Percentiles rank a stretch among this genome's conserved stretches.
These are phyloP conservation scores for Hanseniaspora opuntiae DNA, from an alignment of 805 yeast genomes.

Conservation along the genomic window DNA sequence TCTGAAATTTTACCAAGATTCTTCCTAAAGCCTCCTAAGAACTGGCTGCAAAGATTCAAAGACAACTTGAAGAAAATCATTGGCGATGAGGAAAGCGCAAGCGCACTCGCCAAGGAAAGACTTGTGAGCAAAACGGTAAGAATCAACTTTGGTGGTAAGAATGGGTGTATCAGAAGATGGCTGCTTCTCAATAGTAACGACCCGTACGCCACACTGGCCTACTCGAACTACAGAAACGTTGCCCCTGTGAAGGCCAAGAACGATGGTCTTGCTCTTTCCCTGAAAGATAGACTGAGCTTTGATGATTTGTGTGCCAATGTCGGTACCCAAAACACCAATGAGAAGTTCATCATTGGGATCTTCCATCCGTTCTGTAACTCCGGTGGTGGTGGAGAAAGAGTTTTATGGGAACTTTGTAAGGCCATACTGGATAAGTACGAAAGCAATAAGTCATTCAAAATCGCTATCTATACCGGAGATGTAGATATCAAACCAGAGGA, in stretches of 20 bases:
- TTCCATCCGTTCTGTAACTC: conserved; percentile 94
- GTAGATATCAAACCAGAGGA: conserved; percentile 33
- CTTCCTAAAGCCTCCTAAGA: conserved; percentile 10
- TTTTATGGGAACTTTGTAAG: conserved; percentile 83
- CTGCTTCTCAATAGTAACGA: conserved; percentile 7
- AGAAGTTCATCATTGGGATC: conserved; percentile 40
- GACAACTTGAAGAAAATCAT: conserved; percentile 1
- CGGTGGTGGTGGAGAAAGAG: conserved; percentile 97
- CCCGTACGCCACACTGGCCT: conserved; percentile 1
- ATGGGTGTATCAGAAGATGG: conserved; percentile 13
- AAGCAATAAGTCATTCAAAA: conserved; percentile 37
- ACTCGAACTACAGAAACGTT: conserved; percentile 8
- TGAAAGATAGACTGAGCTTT: conserved; percentile 7
- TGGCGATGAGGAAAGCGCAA: neutral
- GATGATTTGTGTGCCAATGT: conserved; percentile 3
- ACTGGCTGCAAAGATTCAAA: conserved; percentile 10
- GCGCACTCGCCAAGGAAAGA: neutral
- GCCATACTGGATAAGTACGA: conserved; percentile 43
- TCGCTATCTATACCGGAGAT: conserved; percentile 56
- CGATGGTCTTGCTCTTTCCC: conserved; percentile 1
- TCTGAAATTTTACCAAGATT: conserved; percentile 1
- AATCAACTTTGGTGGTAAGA: conserved; percentile 12
- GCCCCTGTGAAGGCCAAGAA: neutral
- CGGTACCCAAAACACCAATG: neutral
- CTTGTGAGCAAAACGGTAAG: conserved; percentile 2